Percentiles rank a stretch among this genome's conserved stretches.
Evolutionary conservation across 768 basidiomycete species (phyloP).

Genomic region (Krasilnikovozyma curviuscula): DNA sequence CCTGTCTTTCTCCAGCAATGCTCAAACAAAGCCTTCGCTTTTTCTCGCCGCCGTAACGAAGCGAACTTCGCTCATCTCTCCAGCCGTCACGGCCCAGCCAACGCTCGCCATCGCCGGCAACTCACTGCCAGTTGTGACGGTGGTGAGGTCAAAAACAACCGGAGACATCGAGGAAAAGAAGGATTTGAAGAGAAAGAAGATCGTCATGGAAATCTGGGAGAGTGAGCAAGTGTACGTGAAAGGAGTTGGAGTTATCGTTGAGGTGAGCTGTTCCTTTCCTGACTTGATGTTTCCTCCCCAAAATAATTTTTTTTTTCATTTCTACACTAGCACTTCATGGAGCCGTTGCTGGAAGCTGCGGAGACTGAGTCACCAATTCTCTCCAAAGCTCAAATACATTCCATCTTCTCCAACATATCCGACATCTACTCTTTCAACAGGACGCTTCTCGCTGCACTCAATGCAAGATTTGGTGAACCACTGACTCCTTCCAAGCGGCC

Average conservation of each 20-base stretch:
- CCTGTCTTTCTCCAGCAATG: no score
- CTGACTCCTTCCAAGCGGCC: neutral
- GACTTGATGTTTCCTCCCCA: neutral
- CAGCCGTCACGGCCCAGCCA: no score
- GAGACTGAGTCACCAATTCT: slow-evolving; percentile 51
- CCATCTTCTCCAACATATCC: slow-evolving; percentile 70
- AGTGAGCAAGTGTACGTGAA: slow-evolving; percentile 65
- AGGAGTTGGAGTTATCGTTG: slow-evolving; percentile 64
- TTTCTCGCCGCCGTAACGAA: no score
- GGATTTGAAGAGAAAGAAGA: slow-evolving; percentile 41
- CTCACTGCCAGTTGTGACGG: no score
- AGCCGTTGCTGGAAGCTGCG: slow-evolving; percentile 55
- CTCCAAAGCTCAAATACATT: slow-evolving; percentile 45
- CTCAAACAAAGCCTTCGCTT: no score
- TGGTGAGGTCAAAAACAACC: no score
- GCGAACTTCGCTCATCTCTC: no score
- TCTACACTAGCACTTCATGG: slow-evolving; percentile 50
- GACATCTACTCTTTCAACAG: slow-evolving; percentile 38
- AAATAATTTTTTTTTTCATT: slow-evolving; percentile 8
- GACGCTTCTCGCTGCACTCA: slow-evolving; percentile 37
- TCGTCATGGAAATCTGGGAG: slow-evolving; percentile 61
- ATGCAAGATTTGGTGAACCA: neutral
- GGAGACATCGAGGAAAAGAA: slow-evolving; percentile 30
- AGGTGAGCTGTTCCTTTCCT: slow-evolving; percentile 32
- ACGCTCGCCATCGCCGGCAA: no score